These are phyloP conservation scores for Colletotrichum cuscutae DNA, from an alignment of 2,329 filamentous ascomycete genomes.

Conservation along the genomic window DNA sequence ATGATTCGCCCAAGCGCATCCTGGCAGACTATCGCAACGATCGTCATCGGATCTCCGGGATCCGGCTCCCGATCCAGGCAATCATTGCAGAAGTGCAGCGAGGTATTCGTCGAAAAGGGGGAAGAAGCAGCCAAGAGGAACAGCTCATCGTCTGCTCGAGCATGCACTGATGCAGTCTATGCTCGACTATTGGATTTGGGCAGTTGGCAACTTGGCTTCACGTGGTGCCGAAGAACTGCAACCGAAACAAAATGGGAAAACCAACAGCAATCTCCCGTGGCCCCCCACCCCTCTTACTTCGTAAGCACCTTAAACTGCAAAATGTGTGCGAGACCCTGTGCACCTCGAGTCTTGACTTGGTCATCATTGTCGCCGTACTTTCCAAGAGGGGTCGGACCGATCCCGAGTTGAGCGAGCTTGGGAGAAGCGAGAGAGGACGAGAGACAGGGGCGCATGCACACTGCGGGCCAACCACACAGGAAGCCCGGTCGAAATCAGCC, in stretches of 20 bases:
- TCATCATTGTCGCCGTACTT: background rate
- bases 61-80: background rate
- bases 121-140: background rate
- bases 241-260: background rate
- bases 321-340: background rate
- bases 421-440: background rate
- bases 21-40: background rate
- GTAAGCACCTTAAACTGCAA: background rate
- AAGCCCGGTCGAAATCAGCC: background rate
- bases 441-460: background rate
- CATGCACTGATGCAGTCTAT: background rate
- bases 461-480: background rate
- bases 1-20: background rate
- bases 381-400: background rate
- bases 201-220: background rate
- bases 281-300: background rate
- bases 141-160: background rate
- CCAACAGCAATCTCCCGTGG: constrained; percentile 1
- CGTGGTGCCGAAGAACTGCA: constrained; percentile 14
- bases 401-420: background rate
- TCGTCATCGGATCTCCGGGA: constrained; percentile 6
- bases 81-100: background rate
- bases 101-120: background rate
- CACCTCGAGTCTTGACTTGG: background rate
- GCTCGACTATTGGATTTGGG: background rate